Conservation (phyloP, 495 filamentous ascomycete genomes). For the Cairneyella variabilis region DNA sequence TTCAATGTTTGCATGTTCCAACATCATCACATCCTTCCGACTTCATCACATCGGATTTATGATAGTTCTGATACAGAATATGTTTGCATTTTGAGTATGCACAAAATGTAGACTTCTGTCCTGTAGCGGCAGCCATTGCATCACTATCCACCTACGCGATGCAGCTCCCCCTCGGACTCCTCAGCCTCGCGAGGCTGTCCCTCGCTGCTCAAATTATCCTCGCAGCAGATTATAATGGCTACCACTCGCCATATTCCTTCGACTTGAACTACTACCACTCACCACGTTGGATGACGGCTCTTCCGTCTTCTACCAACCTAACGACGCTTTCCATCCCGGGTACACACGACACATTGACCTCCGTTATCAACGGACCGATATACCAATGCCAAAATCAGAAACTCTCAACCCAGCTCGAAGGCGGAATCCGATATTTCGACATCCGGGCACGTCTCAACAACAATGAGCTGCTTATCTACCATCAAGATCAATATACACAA, state of each 20-base stretch:
- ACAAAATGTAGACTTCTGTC: no score
- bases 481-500: conserved; percentile 24
- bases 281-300: conserved; percentile 24
- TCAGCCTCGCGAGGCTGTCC: conserved; percentile 1
- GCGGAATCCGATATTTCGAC: conserved; percentile 30
- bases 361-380: conserved; percentile 6
- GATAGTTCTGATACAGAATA: no score
- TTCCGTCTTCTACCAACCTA: conserved; percentile 15
- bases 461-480: conserved; percentile 27
- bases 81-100: no score
- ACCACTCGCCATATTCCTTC: conserved; percentile 11
- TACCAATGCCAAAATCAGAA: conserved; percentile 24
- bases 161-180: neutral
- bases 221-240: conserved; percentile 1
- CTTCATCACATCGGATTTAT: neutral
- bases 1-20: neutral
- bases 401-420: conserved; percentile 22
- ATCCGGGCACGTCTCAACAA: conserved; percentile 27
- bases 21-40: neutral
- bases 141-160: neutral
- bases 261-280: neutral
- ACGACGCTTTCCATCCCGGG: conserved; percentile 27
- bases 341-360: conserved; percentile 31
- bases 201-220: neutral
- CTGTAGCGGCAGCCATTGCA: no score